These are phyloP conservation scores for Eutrema yunnanense DNA, from an alignment of 345 rosid species.

Conservation along the genomic window DNA sequence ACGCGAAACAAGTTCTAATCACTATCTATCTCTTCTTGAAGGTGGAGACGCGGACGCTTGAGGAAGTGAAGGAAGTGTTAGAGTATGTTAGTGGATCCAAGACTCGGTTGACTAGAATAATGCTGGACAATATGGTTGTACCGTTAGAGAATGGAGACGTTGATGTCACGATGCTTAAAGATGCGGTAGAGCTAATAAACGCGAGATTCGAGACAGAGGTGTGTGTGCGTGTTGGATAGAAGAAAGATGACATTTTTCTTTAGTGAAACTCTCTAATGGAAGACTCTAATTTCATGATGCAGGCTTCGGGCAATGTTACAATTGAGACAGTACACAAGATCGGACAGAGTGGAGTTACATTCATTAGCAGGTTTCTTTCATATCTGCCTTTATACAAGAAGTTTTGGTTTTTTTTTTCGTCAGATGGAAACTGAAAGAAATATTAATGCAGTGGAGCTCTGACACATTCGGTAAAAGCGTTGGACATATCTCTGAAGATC, in stretches of 20 bases:
- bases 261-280: not conserved
- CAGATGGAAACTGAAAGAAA: not conserved
- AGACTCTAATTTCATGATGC: conserved; percentile 8
- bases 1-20: not conserved
- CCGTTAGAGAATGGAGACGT: conserved; percentile 79
- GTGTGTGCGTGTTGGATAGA: not conserved
- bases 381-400: not conserved
- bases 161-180: conserved; percentile 81
- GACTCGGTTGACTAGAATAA: conserved; percentile 72
- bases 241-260: not conserved
- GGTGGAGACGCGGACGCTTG: conserved; percentile 91
- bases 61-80: conserved; percentile 74
- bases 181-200: conserved; percentile 60
- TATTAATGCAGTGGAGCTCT: conserved; percentile 65
- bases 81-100: conserved; percentile 47
- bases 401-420: not conserved
- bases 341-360: conserved; percentile 92
- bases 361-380: conserved; percentile 64
- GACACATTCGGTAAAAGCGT: conserved; percentile 90
- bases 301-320: conserved; percentile 97
- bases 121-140: conserved; percentile 94
- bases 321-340: conserved; percentile 86
- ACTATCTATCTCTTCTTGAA: conserved; percentile 4
- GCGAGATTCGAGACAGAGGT: conserved; percentile 90
- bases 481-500: conserved; percentile 88